Evolutionary conservation across 1,139 yeast species (phyloP), one percentile per base, ranked within the genome.

Genomic region (Magnusiomyces paraingens): DNA sequence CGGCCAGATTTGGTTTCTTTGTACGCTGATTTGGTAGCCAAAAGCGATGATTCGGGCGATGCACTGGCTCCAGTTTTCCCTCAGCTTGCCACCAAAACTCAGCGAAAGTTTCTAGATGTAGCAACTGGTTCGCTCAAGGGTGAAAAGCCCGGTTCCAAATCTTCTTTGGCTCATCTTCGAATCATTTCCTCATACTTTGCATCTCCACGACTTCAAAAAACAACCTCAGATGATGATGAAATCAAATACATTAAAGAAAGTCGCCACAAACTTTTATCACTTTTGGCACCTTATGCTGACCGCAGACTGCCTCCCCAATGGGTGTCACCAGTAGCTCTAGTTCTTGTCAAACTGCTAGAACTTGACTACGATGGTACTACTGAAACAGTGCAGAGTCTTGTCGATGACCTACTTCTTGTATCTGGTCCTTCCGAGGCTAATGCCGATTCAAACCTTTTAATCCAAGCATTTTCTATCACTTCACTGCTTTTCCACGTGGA

Each of bases 401-500:
- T 55, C 4, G 64, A 61, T 21, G 59, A 59, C 42, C 53, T 36
- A 4, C 29, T 47, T 14, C 21, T 47, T 14, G 29, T 20, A 2
- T 42, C 46, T 21, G 17, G 22, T 11, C 15, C 11, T 4, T 11
- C 54, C 26, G 26, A 59, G 17, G 22, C 59, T 2, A 55, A 59
- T 12, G 61, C 57, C 41, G 54, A 61, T 1, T 50, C 53, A 10
- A 51, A 57, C 17, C 59, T 61, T 2, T 51, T 60, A 41, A 55
- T 53, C 57, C 85, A 73, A n/a, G 89, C 78, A 54, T 80, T 83
- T 58, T 77, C 79, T 57, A 87, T 81, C 65, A 84, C 86, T 51
- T 71, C 76, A 6, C 74, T 77, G 10, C 81, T 78, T 49, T 88
- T 84, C 87, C 95, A 86, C n/a, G 83, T 84, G 46, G 63, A 66